These are phyloP conservation scores for Paraphaeosphaeria minitans DNA, from an alignment of 2,329 filamentous ascomycete genomes.

Conservation along the genomic window DNA sequence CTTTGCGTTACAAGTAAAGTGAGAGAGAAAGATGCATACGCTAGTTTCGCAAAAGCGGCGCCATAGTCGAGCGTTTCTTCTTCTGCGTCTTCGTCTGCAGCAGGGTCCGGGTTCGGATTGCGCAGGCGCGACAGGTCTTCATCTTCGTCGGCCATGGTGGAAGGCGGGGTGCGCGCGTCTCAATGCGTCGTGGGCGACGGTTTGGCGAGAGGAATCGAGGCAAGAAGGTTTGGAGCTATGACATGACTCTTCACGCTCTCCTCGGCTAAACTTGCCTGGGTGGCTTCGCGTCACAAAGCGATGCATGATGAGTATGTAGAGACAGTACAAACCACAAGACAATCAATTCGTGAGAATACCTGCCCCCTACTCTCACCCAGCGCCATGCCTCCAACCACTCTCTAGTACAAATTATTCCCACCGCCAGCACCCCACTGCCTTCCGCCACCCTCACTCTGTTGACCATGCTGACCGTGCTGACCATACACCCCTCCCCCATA, in stretches of 20 bases:
- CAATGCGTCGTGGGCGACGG: constrained; percentile 6
- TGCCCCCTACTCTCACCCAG: background rate
- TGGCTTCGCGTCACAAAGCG: background rate
- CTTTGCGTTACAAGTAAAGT: background rate
- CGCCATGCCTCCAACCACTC: background rate
- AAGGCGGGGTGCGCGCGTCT: background rate
- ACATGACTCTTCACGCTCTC: constrained; percentile 23
- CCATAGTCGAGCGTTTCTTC: constrained; percentile 82
- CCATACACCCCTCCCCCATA: constrained; percentile 27
- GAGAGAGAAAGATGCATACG: constrained; percentile 45
- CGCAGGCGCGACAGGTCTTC: constrained; percentile 39
- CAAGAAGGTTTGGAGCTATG: constrained; percentile 20
- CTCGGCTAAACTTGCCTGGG: constrained; percentile 19
- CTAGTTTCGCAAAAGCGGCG: constrained; percentile 63
- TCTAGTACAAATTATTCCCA: constrained; percentile 19
- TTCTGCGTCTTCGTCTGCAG: constrained; percentile 66
- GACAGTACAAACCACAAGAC: no score
- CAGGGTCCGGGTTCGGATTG: constrained; percentile 22
- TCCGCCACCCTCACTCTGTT: constrained; percentile 21
- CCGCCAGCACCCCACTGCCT: constrained; percentile 41
- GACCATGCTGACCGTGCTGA: constrained; percentile 17
- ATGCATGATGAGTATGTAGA: no score
- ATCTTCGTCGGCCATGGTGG: constrained; percentile 43
- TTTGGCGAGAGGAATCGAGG: constrained; percentile 9
- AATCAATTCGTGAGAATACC: background rate